Conservation (phyloP, 1,139 yeast genomes). For the Kluyveromyces sp. region DNA sequence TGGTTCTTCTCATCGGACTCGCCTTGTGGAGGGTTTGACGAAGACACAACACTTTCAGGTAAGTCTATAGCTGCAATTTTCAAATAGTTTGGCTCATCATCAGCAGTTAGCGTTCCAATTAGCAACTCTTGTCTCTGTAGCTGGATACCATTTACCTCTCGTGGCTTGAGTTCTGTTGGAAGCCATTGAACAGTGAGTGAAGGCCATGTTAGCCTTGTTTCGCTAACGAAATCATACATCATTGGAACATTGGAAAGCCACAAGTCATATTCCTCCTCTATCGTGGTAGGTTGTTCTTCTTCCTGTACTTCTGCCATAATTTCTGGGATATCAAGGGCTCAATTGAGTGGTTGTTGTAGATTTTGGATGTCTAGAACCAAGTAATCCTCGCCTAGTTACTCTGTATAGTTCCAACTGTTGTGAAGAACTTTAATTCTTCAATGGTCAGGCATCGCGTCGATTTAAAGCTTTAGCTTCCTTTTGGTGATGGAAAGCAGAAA, state of each 20-base stretch:
- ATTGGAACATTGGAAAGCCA: conserved; percentile 76
- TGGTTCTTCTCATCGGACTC: conserved; percentile 16
- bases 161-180: conserved; percentile 33
- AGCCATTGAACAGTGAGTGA: conserved; percentile 73
- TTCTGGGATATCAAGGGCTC: background rate
- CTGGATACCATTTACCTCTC: conserved; percentile 12
- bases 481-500: too few species aligned
- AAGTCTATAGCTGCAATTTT: conserved; percentile 67
- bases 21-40: conserved; percentile 22
- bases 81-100: conserved; percentile 66
- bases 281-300: background rate
- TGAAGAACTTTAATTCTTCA: too few species aligned
- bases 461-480: too few species aligned
- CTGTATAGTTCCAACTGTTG: too few species aligned
- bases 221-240: conserved; percentile 75
- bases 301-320: background rate
- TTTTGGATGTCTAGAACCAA: background rate
- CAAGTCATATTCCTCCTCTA: conserved; percentile 59
- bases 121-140: conserved; percentile 38
- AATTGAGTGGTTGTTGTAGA: background rate
- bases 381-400: too few species aligned
- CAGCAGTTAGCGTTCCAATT: conserved; percentile 84
- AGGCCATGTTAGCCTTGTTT: conserved; percentile 76
- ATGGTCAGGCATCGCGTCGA: too few species aligned
- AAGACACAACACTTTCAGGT: conserved; percentile 37